Conservation (phyloP, 768 basidiomycete genomes). For the Xerocomellus amylosporus region DNA sequence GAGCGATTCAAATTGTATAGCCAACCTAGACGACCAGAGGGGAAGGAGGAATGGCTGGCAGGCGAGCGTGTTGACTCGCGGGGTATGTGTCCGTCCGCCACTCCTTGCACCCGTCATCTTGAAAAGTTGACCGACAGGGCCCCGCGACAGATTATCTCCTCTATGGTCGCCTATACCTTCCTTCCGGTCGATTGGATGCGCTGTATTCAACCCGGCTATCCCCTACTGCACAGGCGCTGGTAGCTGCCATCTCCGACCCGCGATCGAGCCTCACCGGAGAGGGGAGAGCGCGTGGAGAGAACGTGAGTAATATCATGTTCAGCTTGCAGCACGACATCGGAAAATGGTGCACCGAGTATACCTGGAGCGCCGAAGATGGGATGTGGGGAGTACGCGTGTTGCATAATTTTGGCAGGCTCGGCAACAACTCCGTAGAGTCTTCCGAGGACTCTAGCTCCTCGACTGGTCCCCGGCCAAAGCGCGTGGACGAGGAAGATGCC, state of each 20-base stretch:
- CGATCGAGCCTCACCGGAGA: constrained; percentile 46
- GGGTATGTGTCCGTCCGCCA: constrained; percentile 46
- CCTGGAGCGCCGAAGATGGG: constrained; percentile 89
- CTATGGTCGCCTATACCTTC: constrained; percentile 89
- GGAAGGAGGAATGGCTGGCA: constrained; percentile 75
- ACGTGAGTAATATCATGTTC: constrained; percentile 71
- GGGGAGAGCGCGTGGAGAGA: constrained; percentile 40
- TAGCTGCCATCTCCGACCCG: constrained; percentile 85
- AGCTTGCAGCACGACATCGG: constrained; percentile 91
- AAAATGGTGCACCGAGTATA: constrained; percentile 90
- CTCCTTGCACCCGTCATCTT: constrained; percentile 2
- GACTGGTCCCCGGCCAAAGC: constrained; percentile 47
- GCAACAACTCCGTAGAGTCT: constrained; percentile 33
- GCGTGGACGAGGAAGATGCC: constrained; percentile 94
- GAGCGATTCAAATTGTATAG: constrained; percentile 85
- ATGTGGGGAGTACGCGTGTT: constrained; percentile 89
- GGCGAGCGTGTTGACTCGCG: constrained; percentile 75
- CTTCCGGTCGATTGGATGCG: constrained; percentile 84
- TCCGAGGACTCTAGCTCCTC: constrained; percentile 33
- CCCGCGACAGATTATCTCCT: constrained; percentile 75
- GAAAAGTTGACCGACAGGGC: constrained; percentile 22
- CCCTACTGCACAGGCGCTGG: constrained; percentile 73
- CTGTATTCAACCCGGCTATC: constrained; percentile 81
- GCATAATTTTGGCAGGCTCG: constrained; percentile 86
- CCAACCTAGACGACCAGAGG: constrained; percentile 75